Evolutionary conservation across 371 early-diverging fungal species (phyloP), one percentile per base, ranked within the genome.

Genomic region (Conidiobolus incongruus): DNA sequence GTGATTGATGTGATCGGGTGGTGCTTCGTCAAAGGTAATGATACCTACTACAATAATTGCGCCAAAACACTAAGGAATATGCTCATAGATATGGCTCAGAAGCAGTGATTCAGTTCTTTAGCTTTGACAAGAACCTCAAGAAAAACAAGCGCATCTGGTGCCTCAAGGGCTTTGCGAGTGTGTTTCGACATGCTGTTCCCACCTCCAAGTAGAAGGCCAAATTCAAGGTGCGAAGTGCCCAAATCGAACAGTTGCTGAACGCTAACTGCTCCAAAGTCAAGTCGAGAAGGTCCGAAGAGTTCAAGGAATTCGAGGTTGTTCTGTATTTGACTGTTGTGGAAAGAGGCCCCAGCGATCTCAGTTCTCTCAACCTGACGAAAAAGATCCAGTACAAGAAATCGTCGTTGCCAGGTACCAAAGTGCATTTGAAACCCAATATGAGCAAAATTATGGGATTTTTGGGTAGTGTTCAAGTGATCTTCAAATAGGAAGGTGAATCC

Each of bases 1-100:
- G 92, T 96, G 7, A 93, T 98, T 53, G 98, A 98, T 58, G 95
- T 98, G 42, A 98, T 96, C 51, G 98, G 98, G 7, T 98, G 98
- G 98, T 88, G 89, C 21, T 98, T 98, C 65, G 98, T 98, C 39
- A 98, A 98, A 59, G 92, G 91, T 44, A 90, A 81, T 52, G 77
- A 80, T 37, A 66, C 73, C 15, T 98, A 98, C 55, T 94, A 92
- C 55, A 87, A 86, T 52, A 68, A 71, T 31, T 86, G 88, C 34
- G 80, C 93, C 1, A 50, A 48, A 8, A 69, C 81, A 16, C 57
- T 96, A 20, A 72, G 74, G 30, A 67, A 72, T 0, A 52, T 73
- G 44, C 82, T 82, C 50, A 50, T 74, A 34, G 60, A 68, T 33
- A 74, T 68, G 16, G 62, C 72, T 1, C 52, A 45, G 13, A 53